Base-by-base conservation (phyloP, 192 early-diverging fungal genomes). In the Diversispora epigaea region DNA sequence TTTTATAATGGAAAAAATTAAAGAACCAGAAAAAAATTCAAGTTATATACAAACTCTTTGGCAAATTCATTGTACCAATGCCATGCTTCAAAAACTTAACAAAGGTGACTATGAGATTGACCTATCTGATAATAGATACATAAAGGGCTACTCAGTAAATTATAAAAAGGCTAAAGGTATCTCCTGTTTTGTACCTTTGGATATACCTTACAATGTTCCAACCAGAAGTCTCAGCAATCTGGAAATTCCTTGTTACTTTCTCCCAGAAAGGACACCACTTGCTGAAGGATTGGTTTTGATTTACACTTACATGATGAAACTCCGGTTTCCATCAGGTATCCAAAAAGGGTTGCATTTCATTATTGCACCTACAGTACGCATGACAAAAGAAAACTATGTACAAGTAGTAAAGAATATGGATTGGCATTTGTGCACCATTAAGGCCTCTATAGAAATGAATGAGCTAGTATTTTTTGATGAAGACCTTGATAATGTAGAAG, bases 1-100 rank as follows among this genome's bases (percentile, higher is more conserved):
- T 32, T 32, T 32, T 32, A 32, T 32, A 32, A 32, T 32, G 25
- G 25, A 32, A 32, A 32, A 32, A 2, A 32, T 32, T 2, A 2
- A 32, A 32, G 3, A 49, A 49, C 55, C n/a, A 6, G 3, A 21
- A 3, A 57, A 57, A 57, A 6, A 6, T 21, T 57, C 55, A n/a
- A 14, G 55, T n/a, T 63, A 14, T n/a, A 41, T 9, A 41, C 61
- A 63, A 63, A 40, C 41, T 43, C 25, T 3, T 14, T 63, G 40
- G 40, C 39, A 14, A 63, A 63, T 41, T 12, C 40, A 63, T 7
- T 17, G 40, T 9, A 2, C 2, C 39, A 40, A 44, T 41, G 40
- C 61, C 41, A 63, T 41, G 11, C 61, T 63, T 63, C 61, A 63
- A 14, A 3, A 63, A 44, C 57, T 60, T 60, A 0, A 60, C 22